Evolutionary conservation across 352 stramenopile genomes (phyloP), one percentile per base, ranked within the genome.

Genomic region (Phytophthora europaea): DNA sequence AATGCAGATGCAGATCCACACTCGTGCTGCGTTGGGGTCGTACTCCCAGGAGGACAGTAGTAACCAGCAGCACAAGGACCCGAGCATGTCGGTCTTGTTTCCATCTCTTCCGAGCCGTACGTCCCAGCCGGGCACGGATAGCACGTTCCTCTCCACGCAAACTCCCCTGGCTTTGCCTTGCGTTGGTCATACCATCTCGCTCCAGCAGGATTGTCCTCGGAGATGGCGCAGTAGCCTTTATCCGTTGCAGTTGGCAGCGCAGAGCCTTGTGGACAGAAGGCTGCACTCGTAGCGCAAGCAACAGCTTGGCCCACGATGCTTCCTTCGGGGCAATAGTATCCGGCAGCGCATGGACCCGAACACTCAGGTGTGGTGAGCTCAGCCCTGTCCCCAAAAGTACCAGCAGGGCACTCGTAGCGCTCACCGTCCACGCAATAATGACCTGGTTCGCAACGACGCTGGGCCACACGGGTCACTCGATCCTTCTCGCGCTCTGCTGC

Each of bases 271-370:
- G 85, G 78, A 47, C 85, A 92, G 61, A 79, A 90, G 3, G 54
- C 26, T 28, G 60, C 50, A 1, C 78, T 86, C 0, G 53, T 72
- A 16, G 70, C 71, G 31, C 85, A 92, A 2, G 62, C 65, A 1
- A 74, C 33, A 1, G 78, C 51, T 6, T 78, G 80, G 10, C 73
- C 61, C 10, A 83, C 80, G 36, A 87, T 87, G 18, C 81, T 92
- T 8, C 81, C 85, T 36, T 63, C 23, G 0, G 85, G 85, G 28
- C 87, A 93, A 67, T 85, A 97, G 57, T 85, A 97, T 1, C 91
- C 90, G 7, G 73, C 60, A 18, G 56, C 51, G 65, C 92, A 98
- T 0, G 23, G 18, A 6, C 93, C 90, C 2, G 79, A 85, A 38
- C 93, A 98, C 1, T 70, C 52, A 1, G 80, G 10, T 12, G 79